Evolutionary conservation across 306 rosid genomes (phyloP), one percentile per base, ranked within the genome.

Genomic region (Quercus suber): DNA sequence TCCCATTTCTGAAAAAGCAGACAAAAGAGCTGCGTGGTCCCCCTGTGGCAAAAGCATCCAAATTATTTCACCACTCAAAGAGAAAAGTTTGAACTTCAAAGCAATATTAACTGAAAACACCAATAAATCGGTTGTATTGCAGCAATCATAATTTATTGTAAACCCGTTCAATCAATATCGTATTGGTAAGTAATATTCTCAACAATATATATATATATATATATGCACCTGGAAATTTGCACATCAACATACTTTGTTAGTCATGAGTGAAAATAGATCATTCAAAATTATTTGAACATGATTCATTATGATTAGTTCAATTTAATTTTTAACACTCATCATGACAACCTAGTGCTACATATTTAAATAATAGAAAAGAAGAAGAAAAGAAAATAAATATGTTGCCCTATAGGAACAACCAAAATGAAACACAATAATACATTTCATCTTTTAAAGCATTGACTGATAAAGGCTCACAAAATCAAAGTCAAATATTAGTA

Each of bases 1-100:
- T 80, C 99, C 99, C 99, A 96, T 96, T 86, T 96, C 98, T 23
- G 97, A 87, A 72, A 96, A 93, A 79, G 99, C 95, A 17, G 99
- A 96, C 76, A 96, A 83, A 84, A 96, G 96, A 73, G 99, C 97
- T 72, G 89, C 98, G 0, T 91, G 92, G 85, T 96, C 99, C 81
- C 98, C 98, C 99, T 96, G 78, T 73, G 61, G 82, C 55, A 87
- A 80, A 85, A 57, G 73, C 68, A 55, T 83, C 52, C 81, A 77
- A 45, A 74, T 43, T 15, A 72, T 68, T 65, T 64, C 49, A 71
- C 10, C 25, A 69, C 55, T 67, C 53, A 25, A 28, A 81, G 61
- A 75, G 58, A 79, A 70, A 7, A 49, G 63, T 76, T 19, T 71
- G 73, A 70, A 49, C 53, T 12, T 49, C 53, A 49, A 12, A 57